Conservation (phyloP, 495 filamentous ascomycete genomes). For the Aspergillus affinis region DNA sequence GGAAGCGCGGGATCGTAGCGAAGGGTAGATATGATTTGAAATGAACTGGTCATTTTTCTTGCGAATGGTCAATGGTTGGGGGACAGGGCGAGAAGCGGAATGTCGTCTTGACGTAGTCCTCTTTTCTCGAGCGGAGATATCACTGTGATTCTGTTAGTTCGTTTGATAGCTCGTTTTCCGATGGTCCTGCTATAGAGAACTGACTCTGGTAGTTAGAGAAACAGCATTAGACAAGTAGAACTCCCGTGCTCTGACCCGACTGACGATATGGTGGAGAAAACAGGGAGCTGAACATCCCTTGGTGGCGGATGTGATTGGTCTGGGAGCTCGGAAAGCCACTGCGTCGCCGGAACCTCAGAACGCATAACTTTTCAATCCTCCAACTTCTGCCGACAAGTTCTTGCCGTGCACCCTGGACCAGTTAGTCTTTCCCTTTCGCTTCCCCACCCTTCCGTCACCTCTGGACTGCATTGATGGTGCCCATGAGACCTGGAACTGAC, state of each 20-base stretch:
- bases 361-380: slow-evolving; percentile 34
- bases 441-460: not conserved
- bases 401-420: slow-evolving; percentile 19
- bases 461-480: not conserved
- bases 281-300: slow-evolving; percentile 24
- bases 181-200: too few relatives aligned
- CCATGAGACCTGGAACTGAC: slow-evolving; percentile 7
- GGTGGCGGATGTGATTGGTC: slow-evolving; percentile 37
- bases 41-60: slow-evolving; percentile 20
- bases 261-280: slow-evolving; percentile 21
- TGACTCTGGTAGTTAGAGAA: too few relatives aligned
- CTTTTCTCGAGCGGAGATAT: too few relatives aligned
- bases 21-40: slow-evolving; percentile 70
- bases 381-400: slow-evolving; percentile 25
- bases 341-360: slow-evolving; percentile 22
- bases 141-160: too few relatives aligned
- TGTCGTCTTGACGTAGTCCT: too few relatives aligned
- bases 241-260: not conserved
- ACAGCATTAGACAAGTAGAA: slow-evolving; percentile 16
- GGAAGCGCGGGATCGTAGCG: slow-evolving; percentile 69
- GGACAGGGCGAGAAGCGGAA: not conserved
- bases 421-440: slow-evolving; percentile 14
- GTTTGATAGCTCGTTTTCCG: too few relatives aligned
- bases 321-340: slow-evolving; percentile 30
- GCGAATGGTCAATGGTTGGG: not conserved